These are phyloP conservation scores for Postia placenta DNA, from an alignment of 768 basidiomycete species.

Conservation along the genomic window DNA sequence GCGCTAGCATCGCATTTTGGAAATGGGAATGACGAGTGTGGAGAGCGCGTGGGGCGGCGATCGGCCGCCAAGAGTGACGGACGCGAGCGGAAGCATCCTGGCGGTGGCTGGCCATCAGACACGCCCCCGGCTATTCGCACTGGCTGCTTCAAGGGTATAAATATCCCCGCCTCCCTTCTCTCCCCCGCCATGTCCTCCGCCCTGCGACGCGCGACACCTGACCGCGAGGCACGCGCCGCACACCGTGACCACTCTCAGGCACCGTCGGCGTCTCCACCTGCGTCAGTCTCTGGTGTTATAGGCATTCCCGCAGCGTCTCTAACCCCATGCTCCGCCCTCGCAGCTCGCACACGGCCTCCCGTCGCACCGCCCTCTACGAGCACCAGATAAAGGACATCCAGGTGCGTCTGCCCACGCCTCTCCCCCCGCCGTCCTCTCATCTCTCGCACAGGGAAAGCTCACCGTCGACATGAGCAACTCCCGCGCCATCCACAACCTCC, in stretches of 20 bases:
- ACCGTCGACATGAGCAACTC: slow-evolving; percentile 71
- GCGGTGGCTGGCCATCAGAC: not conserved
- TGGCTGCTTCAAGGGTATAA: not conserved
- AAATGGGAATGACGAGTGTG: not conserved
- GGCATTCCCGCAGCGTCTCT: not conserved
- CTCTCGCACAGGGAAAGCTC: slow-evolving; percentile 48
- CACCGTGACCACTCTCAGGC: too few relatives aligned
- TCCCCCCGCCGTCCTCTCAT: not conserved
- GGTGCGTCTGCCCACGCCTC: slow-evolving; percentile 8
- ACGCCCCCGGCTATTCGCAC: not conserved
- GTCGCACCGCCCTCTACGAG: slow-evolving; percentile 17
- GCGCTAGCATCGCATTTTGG: not conserved
- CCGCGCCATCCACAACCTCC: slow-evolving; percentile 60
- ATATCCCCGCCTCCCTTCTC: not conserved
- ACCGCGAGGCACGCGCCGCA: too few relatives aligned
- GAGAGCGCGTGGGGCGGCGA: not conserved
- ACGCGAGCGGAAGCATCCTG: not conserved
- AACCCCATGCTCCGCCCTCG: not conserved
- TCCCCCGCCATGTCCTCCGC: not conserved
- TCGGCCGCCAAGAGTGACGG: not conserved
- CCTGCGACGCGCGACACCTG: too few relatives aligned
- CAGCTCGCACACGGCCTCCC: slow-evolving; percentile 5
- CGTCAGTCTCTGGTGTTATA: too few relatives aligned
- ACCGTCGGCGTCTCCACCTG: too few relatives aligned
- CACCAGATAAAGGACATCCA: slow-evolving; percentile 20